phyloP scores from a whole-genome alignment of 805 yeast genomes.

The Candida ficus region DNA sequence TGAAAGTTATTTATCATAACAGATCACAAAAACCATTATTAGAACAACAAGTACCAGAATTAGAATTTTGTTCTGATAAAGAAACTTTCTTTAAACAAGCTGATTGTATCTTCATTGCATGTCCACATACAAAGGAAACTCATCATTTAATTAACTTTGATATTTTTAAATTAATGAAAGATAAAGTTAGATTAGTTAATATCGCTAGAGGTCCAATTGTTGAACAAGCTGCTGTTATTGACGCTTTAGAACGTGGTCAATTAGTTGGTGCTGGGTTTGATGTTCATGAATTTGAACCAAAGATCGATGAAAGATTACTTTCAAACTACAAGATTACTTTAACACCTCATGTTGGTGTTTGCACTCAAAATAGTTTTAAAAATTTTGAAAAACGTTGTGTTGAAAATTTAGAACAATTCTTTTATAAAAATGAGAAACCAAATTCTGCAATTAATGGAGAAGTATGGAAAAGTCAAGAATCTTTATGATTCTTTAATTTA shows the following conservation, averaged over 20 bases:
- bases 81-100: constrained; percentile 25
- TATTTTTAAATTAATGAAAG: constrained; percentile 21
- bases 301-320: constrained; percentile 28
- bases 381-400: constrained; percentile 35
- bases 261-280: constrained; percentile 39
- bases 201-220: constrained; percentile 39
- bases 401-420: constrained; percentile 30
- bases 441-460: constrained; percentile 26
- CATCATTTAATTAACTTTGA: constrained; percentile 32
- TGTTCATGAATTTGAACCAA: constrained; percentile 39
- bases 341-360: constrained; percentile 35
- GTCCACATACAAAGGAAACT: constrained; percentile 36
- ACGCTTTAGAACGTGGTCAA: constrained; percentile 35
- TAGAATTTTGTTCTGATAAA: constrained; percentile 23
- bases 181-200: constrained; percentile 30
- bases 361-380: constrained; percentile 31
- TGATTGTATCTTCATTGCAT: constrained; percentile 32
- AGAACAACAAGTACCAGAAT: constrained; percentile 33
- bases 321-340: constrained; percentile 32
- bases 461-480: constrained; percentile 12
- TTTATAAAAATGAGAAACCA: constrained; percentile 29
- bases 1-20: constrained; percentile 39
- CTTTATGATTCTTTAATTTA: too few species aligned
- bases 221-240: constrained; percentile 34
- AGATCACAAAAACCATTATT: constrained; percentile 28